Evolutionary conservation across 352 stramenopile species (phyloP).

Genomic region (Aphanomyces euteiches): DNA sequence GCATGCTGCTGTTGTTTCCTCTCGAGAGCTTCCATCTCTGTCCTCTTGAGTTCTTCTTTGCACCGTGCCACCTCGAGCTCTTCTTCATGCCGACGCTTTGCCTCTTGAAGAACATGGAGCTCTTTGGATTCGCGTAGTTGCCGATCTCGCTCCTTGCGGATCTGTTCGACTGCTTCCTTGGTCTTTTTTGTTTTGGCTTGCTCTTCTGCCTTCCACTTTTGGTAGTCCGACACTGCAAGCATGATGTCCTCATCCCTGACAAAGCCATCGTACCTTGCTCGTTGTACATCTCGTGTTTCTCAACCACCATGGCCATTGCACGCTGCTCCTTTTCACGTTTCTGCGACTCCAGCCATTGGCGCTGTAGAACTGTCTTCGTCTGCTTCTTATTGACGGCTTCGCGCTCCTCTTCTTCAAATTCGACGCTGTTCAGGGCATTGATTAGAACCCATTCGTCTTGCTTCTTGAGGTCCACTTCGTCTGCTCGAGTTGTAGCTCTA

Average conservation of each 20-base stretch:
- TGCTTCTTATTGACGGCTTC: constrained; percentile 54
- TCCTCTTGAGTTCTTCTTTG: constrained; percentile 46
- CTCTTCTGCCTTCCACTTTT: constrained; percentile 51
- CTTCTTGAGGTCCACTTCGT: constrained; percentile 35
- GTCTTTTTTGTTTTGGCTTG: constrained; percentile 47
- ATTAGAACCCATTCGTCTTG: constrained; percentile 74
- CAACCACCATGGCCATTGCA: constrained; percentile 38
- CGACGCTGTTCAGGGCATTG: constrained; percentile 61
- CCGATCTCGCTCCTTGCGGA: constrained; percentile 56
- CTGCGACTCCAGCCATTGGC: constrained; percentile 59
- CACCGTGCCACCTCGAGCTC: constrained; percentile 52
- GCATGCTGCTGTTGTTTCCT: constrained; percentile 45
- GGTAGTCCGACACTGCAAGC: constrained; percentile 37
- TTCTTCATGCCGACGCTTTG: constrained; percentile 43
- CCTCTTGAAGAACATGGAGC: constrained; percentile 26
- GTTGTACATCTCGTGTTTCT: constrained; percentile 38
- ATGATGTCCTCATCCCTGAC: background rate
- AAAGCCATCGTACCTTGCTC: constrained; percentile 15
- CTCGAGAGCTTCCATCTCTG: constrained; percentile 44
- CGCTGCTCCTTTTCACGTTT: constrained; percentile 45
- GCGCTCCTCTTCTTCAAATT: constrained; percentile 60
- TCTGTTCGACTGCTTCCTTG: constrained; percentile 47
- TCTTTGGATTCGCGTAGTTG: constrained; percentile 59
- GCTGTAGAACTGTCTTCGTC: constrained; percentile 41
- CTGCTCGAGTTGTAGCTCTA: background rate